Evolutionary conservation across 768 basidiomycete species (phyloP).

Genomic region (Collybia nuda): DNA sequence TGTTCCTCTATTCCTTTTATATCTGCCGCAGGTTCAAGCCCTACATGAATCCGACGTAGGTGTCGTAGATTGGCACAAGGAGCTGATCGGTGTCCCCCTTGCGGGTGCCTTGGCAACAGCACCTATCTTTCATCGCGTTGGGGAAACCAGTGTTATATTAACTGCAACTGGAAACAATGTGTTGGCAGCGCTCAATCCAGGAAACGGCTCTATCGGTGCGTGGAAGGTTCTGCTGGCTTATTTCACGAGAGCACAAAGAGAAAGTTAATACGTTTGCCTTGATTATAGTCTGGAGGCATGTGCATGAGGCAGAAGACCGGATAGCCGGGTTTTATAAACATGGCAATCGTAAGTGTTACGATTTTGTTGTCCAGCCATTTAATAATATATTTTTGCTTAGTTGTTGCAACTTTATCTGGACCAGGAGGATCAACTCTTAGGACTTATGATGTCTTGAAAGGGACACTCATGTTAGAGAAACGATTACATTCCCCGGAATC

Average conservation of each 20-base stretch:
- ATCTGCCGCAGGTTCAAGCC: conserved; percentile 30
- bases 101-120: conserved; percentile 46
- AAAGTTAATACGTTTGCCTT: conserved; percentile 10
- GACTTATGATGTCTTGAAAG: conserved; percentile 61
- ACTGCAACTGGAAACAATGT: conserved; percentile 76
- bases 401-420: conserved; percentile 73
- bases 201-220: conserved; percentile 73
- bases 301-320: conserved; percentile 68
- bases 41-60: conserved; percentile 77
- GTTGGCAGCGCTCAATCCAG: conserved; percentile 67
- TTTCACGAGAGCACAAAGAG: background rate
- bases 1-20: conserved; percentile 19
- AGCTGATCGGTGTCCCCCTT: conserved; percentile 72
- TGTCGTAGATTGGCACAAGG: conserved; percentile 85
- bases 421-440: conserved; percentile 69
- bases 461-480: conserved; percentile 66
- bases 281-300: conserved; percentile 73
- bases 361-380: background rate
- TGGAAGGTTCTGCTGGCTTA: conserved; percentile 2
- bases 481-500: conserved; percentile 47
- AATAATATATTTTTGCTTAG: conserved; percentile 31
- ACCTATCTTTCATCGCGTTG: conserved; percentile 56
- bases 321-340: conserved; percentile 64
- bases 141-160: conserved; percentile 49
- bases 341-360: conserved; percentile 48